Conservation (phyloP, 2,329 filamentous ascomycete genomes). For the Fusarium concolor region DNA sequence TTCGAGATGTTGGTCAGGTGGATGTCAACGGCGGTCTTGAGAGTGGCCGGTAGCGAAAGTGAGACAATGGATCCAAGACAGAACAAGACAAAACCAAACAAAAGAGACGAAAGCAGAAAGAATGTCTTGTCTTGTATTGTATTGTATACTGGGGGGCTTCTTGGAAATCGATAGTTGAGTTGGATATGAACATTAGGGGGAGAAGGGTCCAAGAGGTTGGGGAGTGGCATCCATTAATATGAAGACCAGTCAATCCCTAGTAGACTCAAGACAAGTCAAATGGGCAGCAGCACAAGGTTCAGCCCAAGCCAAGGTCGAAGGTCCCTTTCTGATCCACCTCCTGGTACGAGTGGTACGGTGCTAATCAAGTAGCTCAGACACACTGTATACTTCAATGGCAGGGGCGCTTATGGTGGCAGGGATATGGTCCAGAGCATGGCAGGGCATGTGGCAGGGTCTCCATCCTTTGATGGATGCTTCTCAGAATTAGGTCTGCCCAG, state of each 20-base stretch:
- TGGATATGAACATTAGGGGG: constrained; percentile 26
- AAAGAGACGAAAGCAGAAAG: constrained; percentile 41
- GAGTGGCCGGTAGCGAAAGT: constrained; percentile 35
- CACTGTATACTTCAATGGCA: constrained; percentile 40
- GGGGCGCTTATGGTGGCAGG: constrained; percentile 34
- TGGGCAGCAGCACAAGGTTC: constrained; percentile 32
- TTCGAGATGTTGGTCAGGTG: constrained; percentile 19
- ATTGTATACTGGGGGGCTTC: not conserved
- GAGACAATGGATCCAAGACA: constrained; percentile 38
- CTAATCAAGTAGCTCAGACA: not conserved
- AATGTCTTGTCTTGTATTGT: constrained; percentile 24
- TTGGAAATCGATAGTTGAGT: constrained; percentile 36
- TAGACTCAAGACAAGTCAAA: constrained; percentile 14
- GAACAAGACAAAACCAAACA: constrained; percentile 34
- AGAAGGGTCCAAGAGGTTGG: constrained; percentile 29
- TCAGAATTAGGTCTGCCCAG: constrained; percentile 1
- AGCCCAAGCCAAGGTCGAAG: constrained; percentile 32
- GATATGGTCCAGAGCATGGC: constrained; percentile 14
- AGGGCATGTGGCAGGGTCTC: constrained; percentile 29
- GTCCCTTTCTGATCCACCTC: constrained; percentile 34
- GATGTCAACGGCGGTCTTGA: constrained; percentile 27
- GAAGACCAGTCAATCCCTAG: constrained; percentile 28
- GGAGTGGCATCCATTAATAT: constrained; percentile 43
- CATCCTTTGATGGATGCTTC: constrained; percentile 24
- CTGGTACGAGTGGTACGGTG: constrained; percentile 41